A percentile compares a stretch with the other conserved stretches of the same genome.
These are phyloP conservation scores for Mucor velutinosus DNA, from an alignment of 371 early-diverging fungal species.

Conservation along the genomic window DNA sequence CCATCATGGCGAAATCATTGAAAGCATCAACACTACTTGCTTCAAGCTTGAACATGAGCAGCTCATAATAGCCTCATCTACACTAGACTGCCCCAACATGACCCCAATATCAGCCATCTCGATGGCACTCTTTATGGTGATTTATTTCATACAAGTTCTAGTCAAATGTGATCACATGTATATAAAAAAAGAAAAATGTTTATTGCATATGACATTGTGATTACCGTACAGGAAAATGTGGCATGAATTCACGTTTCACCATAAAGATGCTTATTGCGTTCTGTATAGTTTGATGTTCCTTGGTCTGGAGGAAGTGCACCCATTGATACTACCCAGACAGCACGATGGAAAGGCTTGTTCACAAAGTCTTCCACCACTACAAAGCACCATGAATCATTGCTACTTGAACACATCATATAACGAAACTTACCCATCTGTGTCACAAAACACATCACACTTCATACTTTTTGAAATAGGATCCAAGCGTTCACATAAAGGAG, in stretches of 20 bases:
- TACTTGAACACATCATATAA: neutral
- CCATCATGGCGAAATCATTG: neutral
- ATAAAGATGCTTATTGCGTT: neutral
- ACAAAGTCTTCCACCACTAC: slow-evolving; percentile 13
- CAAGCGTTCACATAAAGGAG: slow-evolving; percentile 5
- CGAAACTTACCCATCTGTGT: slow-evolving; percentile 13
- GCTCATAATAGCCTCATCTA: neutral
- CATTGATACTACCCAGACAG: slow-evolving; percentile 5
- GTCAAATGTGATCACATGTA: neutral
- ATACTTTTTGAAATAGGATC: neutral
- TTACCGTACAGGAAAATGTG: neutral
- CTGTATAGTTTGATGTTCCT: slow-evolving; percentile 4
- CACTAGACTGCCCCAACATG: too few relatives aligned
- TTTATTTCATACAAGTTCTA: neutral
- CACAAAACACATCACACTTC: slow-evolving; percentile 17
- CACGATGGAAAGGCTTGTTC: slow-evolving; percentile 5
- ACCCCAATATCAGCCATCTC: too few relatives aligned
- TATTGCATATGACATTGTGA: slow-evolving; percentile 5
- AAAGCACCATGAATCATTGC: neutral
- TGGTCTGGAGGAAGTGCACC: slow-evolving; percentile 12
- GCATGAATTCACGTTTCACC: slow-evolving; percentile 5
- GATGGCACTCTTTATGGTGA: neutral
- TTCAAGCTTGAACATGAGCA: neutral
- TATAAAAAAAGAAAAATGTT: neutral
- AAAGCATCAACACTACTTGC: neutral